Base-by-base conservation (phyloP, 768 basidiomycete genomes). In the Hygrocybe coccinea region DNA sequence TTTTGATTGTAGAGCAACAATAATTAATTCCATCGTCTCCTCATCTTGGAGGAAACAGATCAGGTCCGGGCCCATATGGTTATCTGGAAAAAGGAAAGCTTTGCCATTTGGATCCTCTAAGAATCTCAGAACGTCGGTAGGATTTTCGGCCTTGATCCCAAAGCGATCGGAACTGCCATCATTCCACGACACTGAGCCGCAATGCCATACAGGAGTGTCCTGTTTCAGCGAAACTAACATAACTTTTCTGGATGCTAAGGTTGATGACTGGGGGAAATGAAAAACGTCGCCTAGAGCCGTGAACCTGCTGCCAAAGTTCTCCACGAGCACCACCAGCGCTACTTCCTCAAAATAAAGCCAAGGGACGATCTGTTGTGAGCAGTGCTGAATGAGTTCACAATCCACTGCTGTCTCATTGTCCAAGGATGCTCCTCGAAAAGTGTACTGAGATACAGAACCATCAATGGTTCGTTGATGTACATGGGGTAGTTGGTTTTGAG, bases 381-480 rank as follows among this genome's bases (percentile, higher is more conserved):
- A 5, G 35, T 52, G 33, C 24, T 22, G 22, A 46, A 17, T 24
- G 44, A 46, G 44, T 24, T 47, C 34, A 14, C 39, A 15, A 53
- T 57, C 44, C 52, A 38, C 19, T 29, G 9, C 52, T 55, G 9
- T 49, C 37, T 55, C 21, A 46, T 53, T 33, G 36, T 60, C 49
- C 21, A 55, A 1, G 10, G 5, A 33, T 55, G 39, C 21, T 50
- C 24, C 39, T 58, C 50, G 37, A 60, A 58, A 51, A 56, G 15
- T 17, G 53, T 38, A 22, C 54, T 44, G 36, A 60, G 57, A 47
- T 52, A 55, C 29, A 60, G 56, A 52, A 58, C 52, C 14, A 57
- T 54, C 59, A 60, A 60, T 55, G 49, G 57, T 58, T 60, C 50
- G 41, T 45, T 54, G 52, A 60, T 50, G 52, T 54, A 60, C 54